Evolutionary conservation across 768 basidiomycete genomes (phyloP).

Genomic region (Boletus patriciae): DNA sequence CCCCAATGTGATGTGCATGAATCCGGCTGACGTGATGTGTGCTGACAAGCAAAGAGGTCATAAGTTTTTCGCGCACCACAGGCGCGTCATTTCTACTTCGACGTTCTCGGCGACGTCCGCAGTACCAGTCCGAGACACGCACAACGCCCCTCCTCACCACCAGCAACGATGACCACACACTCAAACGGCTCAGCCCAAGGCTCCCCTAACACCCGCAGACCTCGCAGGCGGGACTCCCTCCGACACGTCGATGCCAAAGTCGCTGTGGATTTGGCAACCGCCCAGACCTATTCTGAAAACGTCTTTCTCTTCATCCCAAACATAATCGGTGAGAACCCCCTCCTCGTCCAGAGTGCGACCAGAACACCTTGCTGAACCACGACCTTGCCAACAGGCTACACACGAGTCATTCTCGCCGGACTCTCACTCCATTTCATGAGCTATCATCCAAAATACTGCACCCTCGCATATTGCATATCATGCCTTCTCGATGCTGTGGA

Average conservation of each 20-base stretch:
- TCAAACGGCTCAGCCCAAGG: slow-evolving; percentile 32
- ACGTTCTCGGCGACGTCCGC: not conserved
- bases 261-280: slow-evolving; percentile 84
- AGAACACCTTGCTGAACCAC: slow-evolving; percentile 1
- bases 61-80: slow-evolving; percentile 9
- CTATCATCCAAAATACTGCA: slow-evolving; percentile 91
- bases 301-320: slow-evolving; percentile 98
- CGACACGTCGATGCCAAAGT: slow-evolving; percentile 80
- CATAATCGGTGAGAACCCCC: slow-evolving; percentile 71
- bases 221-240: slow-evolving; percentile 53
- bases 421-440: slow-evolving; percentile 91
- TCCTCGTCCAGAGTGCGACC: not conserved
- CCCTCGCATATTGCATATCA: slow-evolving; percentile 83
- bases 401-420: slow-evolving; percentile 86
- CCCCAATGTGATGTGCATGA: not conserved
- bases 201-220: slow-evolving; percentile 25
- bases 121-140: not conserved
- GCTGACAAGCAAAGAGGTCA: not conserved
- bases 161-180: slow-evolving; percentile 25
- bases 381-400: slow-evolving; percentile 61
- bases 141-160: not conserved
- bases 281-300: slow-evolving; percentile 88
- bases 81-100: slow-evolving; percentile 20
- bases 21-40: slow-evolving; percentile 22
- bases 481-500: slow-evolving; percentile 95